These are phyloP conservation scores for Pinus tabuliformis DNA, from an alignment of 75 land plant genomes.

Conservation along the genomic window DNA sequence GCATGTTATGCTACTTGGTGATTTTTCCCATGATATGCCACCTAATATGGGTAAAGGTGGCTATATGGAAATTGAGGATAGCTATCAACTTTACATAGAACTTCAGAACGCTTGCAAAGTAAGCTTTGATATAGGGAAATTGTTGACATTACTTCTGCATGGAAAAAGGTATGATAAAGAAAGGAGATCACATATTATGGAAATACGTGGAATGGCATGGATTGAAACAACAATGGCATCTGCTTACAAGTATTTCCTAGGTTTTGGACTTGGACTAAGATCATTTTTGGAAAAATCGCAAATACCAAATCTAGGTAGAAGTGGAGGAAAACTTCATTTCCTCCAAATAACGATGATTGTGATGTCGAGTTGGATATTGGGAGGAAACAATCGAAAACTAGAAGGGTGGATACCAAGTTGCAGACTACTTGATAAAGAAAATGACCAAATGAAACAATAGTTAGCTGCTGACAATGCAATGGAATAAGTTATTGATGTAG, in stretches of 20 bases:
- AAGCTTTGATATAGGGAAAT: conserved; percentile 6
- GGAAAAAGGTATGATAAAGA: conserved; percentile 43
- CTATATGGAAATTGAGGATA: conserved; percentile 62
- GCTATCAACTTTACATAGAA: conserved; percentile 44
- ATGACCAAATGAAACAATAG: too few relatives aligned
- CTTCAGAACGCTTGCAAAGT: conserved; percentile 30
- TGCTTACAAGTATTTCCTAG: conserved; percentile 46
- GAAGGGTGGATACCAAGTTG: too few relatives aligned
- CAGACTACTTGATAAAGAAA: too few relatives aligned
- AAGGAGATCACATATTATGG: conserved; percentile 32
- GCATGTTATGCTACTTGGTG: conserved; percentile 43
- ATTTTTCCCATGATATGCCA: conserved; percentile 57
- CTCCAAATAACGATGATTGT: conserved; percentile 9
- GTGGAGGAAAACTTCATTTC: conserved; percentile 37
- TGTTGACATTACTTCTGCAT: conserved; percentile 25
- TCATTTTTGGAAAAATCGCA: conserved; percentile 34
- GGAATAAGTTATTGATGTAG: too few relatives aligned
- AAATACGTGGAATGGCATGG: conserved; percentile 51
- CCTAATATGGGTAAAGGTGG: conserved; percentile 63
- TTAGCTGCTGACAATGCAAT: too few relatives aligned
- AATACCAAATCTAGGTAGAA: conserved; percentile 49
- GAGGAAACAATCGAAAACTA: too few relatives aligned
- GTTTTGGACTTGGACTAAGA: conserved; percentile 45
- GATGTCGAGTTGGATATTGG: conserved; percentile 3
- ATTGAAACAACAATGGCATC: conserved; percentile 62